phyloP scores from a whole-genome alignment of 2,329 filamentous ascomycete genomes.

The Chaetoscypha palmicola region DNA sequence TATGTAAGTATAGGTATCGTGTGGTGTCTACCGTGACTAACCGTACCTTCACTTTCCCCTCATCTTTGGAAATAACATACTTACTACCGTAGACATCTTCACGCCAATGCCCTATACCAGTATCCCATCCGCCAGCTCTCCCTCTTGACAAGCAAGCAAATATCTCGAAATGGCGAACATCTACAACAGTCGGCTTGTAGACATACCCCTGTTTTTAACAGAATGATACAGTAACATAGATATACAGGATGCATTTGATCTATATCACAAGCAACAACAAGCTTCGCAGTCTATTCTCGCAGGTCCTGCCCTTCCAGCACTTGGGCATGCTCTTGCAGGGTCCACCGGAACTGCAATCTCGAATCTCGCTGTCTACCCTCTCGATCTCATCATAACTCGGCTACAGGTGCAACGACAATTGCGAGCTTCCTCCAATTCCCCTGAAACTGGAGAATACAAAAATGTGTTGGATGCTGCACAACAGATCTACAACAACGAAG shows the following conservation, averaged over 20 bases:
- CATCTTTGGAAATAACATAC: not conserved
- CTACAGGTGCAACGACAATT: constrained; percentile 69
- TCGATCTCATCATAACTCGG: constrained; percentile 74
- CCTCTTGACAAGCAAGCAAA: not conserved
- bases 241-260: constrained; percentile 29
- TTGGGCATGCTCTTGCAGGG: constrained; percentile 77
- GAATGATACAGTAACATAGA: too few relatives aligned
- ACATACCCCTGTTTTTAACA: not conserved
- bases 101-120: not conserved
- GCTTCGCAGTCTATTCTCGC: constrained; percentile 19
- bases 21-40: too few relatives aligned
- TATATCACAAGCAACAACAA: constrained; percentile 34
- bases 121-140: not conserved
- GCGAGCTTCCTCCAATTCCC: constrained; percentile 30
- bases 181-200: constrained; percentile 39
- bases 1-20: too few relatives aligned
- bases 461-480: constrained; percentile 61
- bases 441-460: constrained; percentile 46
- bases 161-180: constrained; percentile 22
- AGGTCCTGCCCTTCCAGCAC: constrained; percentile 53
- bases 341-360: constrained; percentile 72
- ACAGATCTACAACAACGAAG: constrained; percentile 63
- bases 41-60: too few relatives aligned
- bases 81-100: not conserved
- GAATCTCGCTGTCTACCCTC: constrained; percentile 71